Evolutionary conservation across 441 rosid genomes (phyloP).

Genomic region (Populus tomentosa): DNA sequence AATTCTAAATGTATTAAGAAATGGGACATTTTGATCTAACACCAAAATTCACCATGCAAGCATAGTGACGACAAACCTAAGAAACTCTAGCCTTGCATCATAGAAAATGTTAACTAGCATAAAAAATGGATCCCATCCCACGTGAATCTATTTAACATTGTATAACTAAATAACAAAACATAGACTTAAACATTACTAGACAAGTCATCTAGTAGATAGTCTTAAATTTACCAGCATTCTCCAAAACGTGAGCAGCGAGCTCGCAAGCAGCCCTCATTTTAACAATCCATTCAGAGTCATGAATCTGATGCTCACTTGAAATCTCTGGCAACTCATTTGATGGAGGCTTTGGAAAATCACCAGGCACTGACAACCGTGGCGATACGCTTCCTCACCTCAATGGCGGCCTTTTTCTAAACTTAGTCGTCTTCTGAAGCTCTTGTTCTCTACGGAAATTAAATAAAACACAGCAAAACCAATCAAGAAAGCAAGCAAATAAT

Average conservation of each 20-base stretch:
- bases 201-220: conserved; percentile 58
- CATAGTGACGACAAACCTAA: background rate
- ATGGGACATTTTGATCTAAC: background rate
- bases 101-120: background rate
- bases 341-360: conserved; percentile 71
- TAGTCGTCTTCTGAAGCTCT: conserved; percentile 41
- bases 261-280: conserved; percentile 80
- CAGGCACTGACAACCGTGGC: conserved; percentile 75
- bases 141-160: background rate
- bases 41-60: background rate
- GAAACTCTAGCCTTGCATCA: background rate
- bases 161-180: background rate
- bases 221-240: conserved; percentile 72
- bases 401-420: conserved; percentile 50
- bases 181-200: background rate
- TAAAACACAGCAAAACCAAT: background rate
- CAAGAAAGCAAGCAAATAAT: background rate
- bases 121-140: background rate
- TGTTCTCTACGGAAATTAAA: conserved; percentile 37
- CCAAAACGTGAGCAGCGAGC: conserved; percentile 86
- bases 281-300: conserved; percentile 62
- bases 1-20: background rate
- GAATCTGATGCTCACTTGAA: conserved; percentile 57
- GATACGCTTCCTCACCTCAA: conserved; percentile 82
- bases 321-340: conserved; percentile 61